Percentiles rank a stretch among this genome's conserved stretches.
phyloP scores from a whole-genome alignment of 306 rosid genomes.

The Mucuna pruriens region DNA sequence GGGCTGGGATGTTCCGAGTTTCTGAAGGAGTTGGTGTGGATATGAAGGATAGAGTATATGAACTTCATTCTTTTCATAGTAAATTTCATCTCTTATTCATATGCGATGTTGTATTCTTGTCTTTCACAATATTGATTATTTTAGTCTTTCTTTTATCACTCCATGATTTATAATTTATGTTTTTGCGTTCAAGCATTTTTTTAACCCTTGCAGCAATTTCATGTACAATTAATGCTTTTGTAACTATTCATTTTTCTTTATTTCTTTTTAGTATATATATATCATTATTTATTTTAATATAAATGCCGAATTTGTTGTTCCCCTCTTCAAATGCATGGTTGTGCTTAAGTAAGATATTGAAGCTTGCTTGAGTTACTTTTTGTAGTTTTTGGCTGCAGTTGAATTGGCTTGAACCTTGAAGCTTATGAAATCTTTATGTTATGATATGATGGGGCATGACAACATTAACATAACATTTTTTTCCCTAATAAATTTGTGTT shows the following conservation, averaged over 20 bases:
- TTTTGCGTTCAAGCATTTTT: constrained; percentile 20
- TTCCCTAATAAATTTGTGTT: not conserved
- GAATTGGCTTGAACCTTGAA: constrained; percentile 19
- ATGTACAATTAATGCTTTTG: not conserved
- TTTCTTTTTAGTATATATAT: not conserved
- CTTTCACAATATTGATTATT: constrained; percentile 11
- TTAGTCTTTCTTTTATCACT: not conserved
- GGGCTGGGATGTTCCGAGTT: constrained; percentile 87
- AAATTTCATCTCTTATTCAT: constrained; percentile 44
- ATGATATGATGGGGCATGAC: not conserved
- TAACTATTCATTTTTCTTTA: not conserved
- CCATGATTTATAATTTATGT: not conserved
- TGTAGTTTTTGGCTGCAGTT: not conserved
- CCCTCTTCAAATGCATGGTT: not conserved
- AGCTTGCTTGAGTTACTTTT: constrained; percentile 9
- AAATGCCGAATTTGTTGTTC: not conserved
- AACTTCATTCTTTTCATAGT: constrained; percentile 88
- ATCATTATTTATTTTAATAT: not conserved
- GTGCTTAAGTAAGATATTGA: constrained; percentile 11
- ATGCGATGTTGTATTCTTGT: not conserved
- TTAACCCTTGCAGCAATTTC: not conserved
- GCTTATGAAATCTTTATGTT: not conserved
- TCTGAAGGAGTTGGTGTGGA: constrained; percentile 85
- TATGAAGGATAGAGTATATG: constrained; percentile 74
- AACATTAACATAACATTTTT: not conserved